These are phyloP conservation scores for Dioscorea dumetorum DNA, from an alignment of 106 monocot species.

Conservation along the genomic window DNA sequence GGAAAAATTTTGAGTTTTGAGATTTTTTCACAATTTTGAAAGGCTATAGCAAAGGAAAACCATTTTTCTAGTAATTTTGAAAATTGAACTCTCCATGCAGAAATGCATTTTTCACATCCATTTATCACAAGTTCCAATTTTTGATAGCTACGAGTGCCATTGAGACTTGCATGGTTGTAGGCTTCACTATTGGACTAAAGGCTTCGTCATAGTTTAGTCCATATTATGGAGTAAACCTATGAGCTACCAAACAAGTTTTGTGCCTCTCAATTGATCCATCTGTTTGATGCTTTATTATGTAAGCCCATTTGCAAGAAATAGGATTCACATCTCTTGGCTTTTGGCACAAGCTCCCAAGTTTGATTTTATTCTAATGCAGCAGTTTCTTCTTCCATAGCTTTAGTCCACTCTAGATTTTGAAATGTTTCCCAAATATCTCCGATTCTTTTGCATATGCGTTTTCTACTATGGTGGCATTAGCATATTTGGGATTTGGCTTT, in stretches of 20 bases:
- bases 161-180: not conserved
- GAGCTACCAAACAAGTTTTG: not conserved
- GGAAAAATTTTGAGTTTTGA: too few relatives aligned
- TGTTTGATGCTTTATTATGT: not conserved
- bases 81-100: constrained; percentile 12
- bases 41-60: too few relatives aligned
- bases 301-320: not conserved
- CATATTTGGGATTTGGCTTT: too few relatives aligned
- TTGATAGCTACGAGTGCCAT: not conserved
- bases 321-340: not conserved
- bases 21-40: too few relatives aligned
- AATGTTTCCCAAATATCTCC: too few relatives aligned
- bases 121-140: not conserved
- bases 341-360: not conserved
- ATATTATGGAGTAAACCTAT: not conserved
- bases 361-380: not conserved
- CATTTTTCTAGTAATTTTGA: too few relatives aligned
- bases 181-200: not conserved
- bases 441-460: too few relatives aligned
- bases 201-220: not conserved
- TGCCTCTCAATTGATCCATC: not conserved
- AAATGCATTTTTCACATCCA: constrained; percentile 19
- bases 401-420: too few relatives aligned
- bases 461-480: too few relatives aligned
- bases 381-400: not conserved